Base-by-base conservation (phyloP, 2,329 filamentous ascomycete species). In the Chrysosporium queenslandicum region DNA sequence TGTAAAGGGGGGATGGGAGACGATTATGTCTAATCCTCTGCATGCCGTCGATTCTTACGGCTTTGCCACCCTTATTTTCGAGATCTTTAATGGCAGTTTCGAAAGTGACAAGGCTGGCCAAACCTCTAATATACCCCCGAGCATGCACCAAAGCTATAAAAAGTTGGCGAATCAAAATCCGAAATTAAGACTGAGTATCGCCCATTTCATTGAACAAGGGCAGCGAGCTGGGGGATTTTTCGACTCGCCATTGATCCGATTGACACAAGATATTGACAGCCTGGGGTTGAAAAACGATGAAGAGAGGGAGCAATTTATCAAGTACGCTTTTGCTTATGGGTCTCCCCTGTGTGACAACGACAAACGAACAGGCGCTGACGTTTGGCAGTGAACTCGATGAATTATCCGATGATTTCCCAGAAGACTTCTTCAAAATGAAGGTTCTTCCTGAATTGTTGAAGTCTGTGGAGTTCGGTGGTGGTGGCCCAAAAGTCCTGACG, bases 361-460 rank as follows among this genome's bases (percentile, higher is more conserved):
- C 30, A 72, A 45, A 63, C 36, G 16, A 27, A 41, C 37, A n/a
- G n/a, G n/a, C 4, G 18, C 48, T 54, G 45, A 56, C 36, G 12
- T 1, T 29, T 8, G 39, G 60, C 56, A 78, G 75, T 59, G 87
- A 94, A 62, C 78, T 98, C 4, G 88, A 94, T 59, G 78, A 86
- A 55, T 77, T 96, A 4, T 85, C 88, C 0, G 88, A 96, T 59
- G 90, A 98, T 67, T 96, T 97, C 56, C 92, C 92, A 0, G 91
- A 96, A 64, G 92, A 97, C 55, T 98, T 95, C 68, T 95, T 97
- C 76, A 94, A 94, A 66, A 86, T 94, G 78, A 98, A 97, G 64
- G 82, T 98, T 2, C 76, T 98, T 7, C 92, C 92, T 0, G 92
- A 98, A 65, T 74, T 98, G 27, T 77, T 98, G n/a, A 98, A 97